Conservation (phyloP, 345 rosid genomes). For the Hibiscus trionum region DNA sequence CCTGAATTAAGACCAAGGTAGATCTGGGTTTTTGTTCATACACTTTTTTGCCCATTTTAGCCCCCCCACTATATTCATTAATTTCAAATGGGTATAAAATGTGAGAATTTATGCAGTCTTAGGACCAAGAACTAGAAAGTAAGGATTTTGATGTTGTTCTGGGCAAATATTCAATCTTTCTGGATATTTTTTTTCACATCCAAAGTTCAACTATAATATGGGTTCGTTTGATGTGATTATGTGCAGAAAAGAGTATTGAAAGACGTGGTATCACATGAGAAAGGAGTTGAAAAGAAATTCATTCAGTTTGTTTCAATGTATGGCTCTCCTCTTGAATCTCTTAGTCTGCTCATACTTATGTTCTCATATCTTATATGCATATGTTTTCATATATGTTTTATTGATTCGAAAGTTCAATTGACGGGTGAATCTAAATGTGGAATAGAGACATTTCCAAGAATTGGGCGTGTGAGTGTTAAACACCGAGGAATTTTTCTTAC, state of each 20-base stretch:
- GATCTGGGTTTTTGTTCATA: background rate
- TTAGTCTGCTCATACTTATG: conserved; percentile 35
- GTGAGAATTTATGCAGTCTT: background rate
- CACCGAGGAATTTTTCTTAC: conserved; percentile 75
- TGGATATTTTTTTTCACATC: background rate
- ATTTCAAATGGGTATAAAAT: conserved; percentile 6
- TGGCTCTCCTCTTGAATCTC: conserved; percentile 77
- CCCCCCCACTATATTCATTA: background rate
- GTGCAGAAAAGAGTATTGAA: conserved; percentile 11
- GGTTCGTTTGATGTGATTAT: background rate
- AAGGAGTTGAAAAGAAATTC: conserved; percentile 58
- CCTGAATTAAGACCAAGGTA: background rate
- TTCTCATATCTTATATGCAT: background rate
- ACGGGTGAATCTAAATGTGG: conserved; percentile 8
- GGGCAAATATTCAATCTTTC: background rate
- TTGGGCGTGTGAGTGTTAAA: conserved; percentile 75
- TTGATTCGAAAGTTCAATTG: background rate
- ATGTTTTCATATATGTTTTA: background rate
- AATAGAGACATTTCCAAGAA: conserved; percentile 74
- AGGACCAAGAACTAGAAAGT: background rate
- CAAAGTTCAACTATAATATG: background rate
- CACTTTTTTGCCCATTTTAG: background rate
- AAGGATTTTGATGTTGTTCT: background rate
- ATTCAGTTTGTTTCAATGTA: conserved; percentile 73
- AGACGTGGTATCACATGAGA: conserved; percentile 2